Base-by-base conservation (phyloP, 2,329 filamentous ascomycete genomes). In the Curvularia sp. region DNA sequence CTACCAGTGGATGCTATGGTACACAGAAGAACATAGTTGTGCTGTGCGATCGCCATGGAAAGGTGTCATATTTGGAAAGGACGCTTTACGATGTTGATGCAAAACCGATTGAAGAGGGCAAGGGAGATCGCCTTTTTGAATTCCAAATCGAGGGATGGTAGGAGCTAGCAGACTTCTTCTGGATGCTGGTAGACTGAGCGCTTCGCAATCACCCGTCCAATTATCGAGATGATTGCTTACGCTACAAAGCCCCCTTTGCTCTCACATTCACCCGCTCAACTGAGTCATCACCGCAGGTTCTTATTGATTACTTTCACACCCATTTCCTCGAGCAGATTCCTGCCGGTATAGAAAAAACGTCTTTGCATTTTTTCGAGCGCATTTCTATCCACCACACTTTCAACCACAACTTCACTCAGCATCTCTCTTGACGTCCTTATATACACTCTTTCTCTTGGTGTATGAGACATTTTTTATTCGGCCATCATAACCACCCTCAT, bases 21-120 rank as follows among this genome's bases (percentile, higher is more conserved):
- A 89, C 87, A 2, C 85, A 87, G 69, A 87, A 86, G 73, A 86
- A 89, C 70, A 87, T 84, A 1, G 76, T 89, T 7, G 77, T 89
- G 2, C 73, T 89, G 13, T 85, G 87, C 19, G 78, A 82, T 65
- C 75, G 76, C 28, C 68, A 81, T n/a, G 85, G 85, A 2, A 80
- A 80, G 52, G 81, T 87, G 34, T 84, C 81, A n/a, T 89, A 85
- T 66, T 79, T 88, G 32, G 87, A 89, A 72, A 78, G 86, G 55
- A 88, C 86, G 18, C 70, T 89, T 19, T 87, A 82, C 67, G 84
- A 87, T 66, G 75, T 80, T 12, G 71, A 83, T 45, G 84, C 81
- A 3, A 77, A 78, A 34, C 75, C 80, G 2, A 74, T 86, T 10
- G 75, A 78, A 2, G 69, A 74, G 19, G 80, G 79, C 1, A 66